phyloP scores from a whole-genome alignment of 148 eudicot species.

The Rhododendron griersonianum region DNA sequence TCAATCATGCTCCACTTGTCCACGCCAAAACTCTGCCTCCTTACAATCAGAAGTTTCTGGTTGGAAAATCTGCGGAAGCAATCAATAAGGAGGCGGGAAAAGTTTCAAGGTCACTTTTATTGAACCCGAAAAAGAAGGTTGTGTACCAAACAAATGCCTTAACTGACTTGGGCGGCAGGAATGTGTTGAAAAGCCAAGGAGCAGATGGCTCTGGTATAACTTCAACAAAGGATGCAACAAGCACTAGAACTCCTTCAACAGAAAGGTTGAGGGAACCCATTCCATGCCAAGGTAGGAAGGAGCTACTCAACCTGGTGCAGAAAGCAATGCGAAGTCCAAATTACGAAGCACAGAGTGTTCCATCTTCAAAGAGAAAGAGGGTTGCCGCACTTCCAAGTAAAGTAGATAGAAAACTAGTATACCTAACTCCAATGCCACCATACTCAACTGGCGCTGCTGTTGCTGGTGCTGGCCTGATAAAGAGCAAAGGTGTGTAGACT shows the following conservation, averaged over 20 bases:
- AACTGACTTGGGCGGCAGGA: slow-evolving; percentile 30
- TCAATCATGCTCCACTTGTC: slow-evolving; percentile 26
- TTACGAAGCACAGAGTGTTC: slow-evolving; percentile 35
- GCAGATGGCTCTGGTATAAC: slow-evolving; percentile 93
- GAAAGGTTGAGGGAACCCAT: slow-evolving; percentile 78
- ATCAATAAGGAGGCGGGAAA: slow-evolving; percentile 30
- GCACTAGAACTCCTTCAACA: slow-evolving; percentile 56
- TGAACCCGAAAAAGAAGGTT: slow-evolving; percentile 44
- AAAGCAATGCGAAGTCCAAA: slow-evolving; percentile 57
- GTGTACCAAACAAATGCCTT: slow-evolving; percentile 28
- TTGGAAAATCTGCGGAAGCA: slow-evolving; percentile 31
- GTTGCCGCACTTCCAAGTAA: slow-evolving; percentile 67
- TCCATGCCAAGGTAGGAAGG: slow-evolving; percentile 68
- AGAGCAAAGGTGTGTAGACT: slow-evolving; percentile 45
- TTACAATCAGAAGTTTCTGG: slow-evolving; percentile 37
- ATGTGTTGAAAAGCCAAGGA: slow-evolving; percentile 68
- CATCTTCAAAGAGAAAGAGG: slow-evolving; percentile 74
- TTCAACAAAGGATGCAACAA: slow-evolving; percentile 75
- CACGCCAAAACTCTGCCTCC: slow-evolving; percentile 44
- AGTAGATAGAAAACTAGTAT: slow-evolving; percentile 34
- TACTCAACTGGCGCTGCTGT: slow-evolving; percentile 52
- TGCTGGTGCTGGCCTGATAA: slow-evolving; percentile 62
- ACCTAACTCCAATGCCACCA: slow-evolving; percentile 81
- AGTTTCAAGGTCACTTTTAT: slow-evolving; percentile 28
- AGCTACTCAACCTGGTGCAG: slow-evolving; percentile 64